Evolutionary conservation across 2,329 filamentous ascomycete species (phyloP).

Genomic region (Iodosphaeria phyllophila): DNA sequence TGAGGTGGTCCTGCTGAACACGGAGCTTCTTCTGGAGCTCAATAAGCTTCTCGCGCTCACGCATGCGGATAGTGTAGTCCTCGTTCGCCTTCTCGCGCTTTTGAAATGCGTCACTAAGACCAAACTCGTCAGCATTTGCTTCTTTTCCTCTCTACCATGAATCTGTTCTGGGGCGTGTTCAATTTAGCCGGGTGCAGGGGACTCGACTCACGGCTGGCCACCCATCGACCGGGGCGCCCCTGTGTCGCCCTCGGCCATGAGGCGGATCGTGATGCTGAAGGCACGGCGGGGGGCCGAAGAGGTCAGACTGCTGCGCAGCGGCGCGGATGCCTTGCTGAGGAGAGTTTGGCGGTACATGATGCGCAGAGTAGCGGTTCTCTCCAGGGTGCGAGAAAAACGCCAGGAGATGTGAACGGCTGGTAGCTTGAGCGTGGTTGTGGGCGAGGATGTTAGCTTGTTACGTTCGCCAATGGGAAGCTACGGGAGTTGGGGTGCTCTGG

Average conservation of each 20-base stretch:
- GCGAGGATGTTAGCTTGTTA: too few species aligned
- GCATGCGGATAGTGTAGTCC: constrained; percentile 66
- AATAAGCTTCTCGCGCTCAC: constrained; percentile 79
- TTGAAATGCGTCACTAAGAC: constrained; percentile 71
- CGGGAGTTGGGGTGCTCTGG: too few species aligned
- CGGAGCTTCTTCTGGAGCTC: constrained; percentile 55
- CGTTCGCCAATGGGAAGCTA: too few species aligned
- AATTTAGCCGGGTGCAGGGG: neutral
- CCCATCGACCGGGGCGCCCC: constrained; percentile 37
- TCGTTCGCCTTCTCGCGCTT: constrained; percentile 79
- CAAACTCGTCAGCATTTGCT: neutral
- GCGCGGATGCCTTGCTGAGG: constrained; percentile 32
- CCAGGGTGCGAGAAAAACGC: too few species aligned
- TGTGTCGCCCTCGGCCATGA: constrained; percentile 53
- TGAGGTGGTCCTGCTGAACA: constrained; percentile 66
- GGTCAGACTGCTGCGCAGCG: constrained; percentile 36
- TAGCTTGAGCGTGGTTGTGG: too few species aligned
- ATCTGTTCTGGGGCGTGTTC: too few species aligned
- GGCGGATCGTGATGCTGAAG: constrained; percentile 44
- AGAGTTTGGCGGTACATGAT: constrained; percentile 52
- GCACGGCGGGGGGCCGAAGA: constrained; percentile 29
- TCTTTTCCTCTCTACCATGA: constrained; percentile 1
- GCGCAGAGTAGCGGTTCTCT: too few species aligned
- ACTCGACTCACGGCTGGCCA: constrained; percentile 27
- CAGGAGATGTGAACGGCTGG: too few species aligned